phyloP scores from a whole-genome alignment of 2,329 filamentous ascomycete species.

The Fusarium virguliforme region DNA sequence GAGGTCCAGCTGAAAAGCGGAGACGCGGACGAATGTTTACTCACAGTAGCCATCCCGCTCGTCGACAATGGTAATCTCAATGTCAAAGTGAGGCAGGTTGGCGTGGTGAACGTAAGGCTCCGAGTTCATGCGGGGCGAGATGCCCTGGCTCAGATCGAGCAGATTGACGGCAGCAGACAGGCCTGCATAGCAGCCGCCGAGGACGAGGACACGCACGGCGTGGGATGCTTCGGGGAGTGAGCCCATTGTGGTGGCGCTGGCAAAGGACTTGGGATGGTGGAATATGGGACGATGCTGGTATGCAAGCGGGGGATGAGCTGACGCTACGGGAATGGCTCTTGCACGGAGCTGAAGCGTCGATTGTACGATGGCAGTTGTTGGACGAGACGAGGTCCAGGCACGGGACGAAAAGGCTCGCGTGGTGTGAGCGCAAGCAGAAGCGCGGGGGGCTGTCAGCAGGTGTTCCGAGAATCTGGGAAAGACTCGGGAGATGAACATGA shows the following conservation, averaged over 20 bases:
- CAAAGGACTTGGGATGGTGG: conserved; percentile 26
- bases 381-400: conserved; percentile 21
- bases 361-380: conserved; percentile 22
- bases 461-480: conserved; percentile 38
- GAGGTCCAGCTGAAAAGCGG: background rate
- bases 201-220: conserved; percentile 73
- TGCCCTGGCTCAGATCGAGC: conserved; percentile 74
- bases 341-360: conserved; percentile 23
- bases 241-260: conserved; percentile 50
- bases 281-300: conserved; percentile 24
- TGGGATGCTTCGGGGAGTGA: conserved; percentile 51
- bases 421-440: conserved; percentile 17
- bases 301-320: conserved; percentile 11
- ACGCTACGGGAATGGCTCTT: conserved; percentile 18
- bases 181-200: conserved; percentile 82
- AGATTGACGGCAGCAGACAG: conserved; percentile 78
- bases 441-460: conserved; percentile 33
- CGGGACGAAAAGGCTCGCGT: conserved; percentile 23
- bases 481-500: conserved; percentile 43
- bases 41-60: conserved; percentile 88
- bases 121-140: conserved; percentile 63
- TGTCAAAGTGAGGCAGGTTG: conserved; percentile 65
- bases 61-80: conserved; percentile 82
- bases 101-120: conserved; percentile 59
- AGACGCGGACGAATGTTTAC: conserved; percentile 50